Evolutionary conservation across 2,329 filamentous ascomycete species (phyloP).

Genomic region (Botryotinia globosa): DNA sequence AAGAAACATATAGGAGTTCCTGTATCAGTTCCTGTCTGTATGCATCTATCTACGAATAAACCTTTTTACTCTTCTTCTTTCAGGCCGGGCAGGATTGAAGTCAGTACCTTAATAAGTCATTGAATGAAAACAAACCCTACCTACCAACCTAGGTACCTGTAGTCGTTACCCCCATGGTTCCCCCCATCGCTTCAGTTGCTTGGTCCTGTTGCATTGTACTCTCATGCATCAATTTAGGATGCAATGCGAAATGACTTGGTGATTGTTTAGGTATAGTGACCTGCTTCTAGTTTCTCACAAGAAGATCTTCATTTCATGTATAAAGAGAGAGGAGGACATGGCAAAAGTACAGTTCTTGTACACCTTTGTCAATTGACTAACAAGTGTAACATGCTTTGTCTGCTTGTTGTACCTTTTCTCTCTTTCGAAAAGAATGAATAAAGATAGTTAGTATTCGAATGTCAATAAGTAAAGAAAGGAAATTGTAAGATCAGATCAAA

Average conservation of each 20-base stretch:
- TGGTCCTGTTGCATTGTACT: conserved; percentile 4
- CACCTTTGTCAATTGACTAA: background rate
- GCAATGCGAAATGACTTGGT: background rate
- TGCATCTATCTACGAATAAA: background rate
- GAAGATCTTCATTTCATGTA: background rate
- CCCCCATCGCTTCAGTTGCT: background rate
- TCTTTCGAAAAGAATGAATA: background rate
- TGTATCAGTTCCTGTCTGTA: background rate
- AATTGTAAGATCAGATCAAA: background rate
- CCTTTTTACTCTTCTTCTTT: background rate
- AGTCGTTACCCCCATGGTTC: background rate
- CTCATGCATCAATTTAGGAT: conserved; percentile 11
- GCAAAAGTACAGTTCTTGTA: background rate
- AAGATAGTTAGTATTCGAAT: background rate
- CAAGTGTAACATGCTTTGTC: background rate
- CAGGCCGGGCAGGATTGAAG: background rate
- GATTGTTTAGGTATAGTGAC: background rate
- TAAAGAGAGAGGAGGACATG: background rate
- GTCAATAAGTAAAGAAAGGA: background rate
- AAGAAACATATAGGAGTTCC: background rate
- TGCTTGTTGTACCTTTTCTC: background rate
- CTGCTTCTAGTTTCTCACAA: background rate
- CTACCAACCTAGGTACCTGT: background rate
- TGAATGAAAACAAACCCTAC: background rate
- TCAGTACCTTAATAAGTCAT: background rate